Evolutionary conservation across 441 rosid species (phyloP), one percentile per base, ranked within the genome.

Genomic region (Gossypium lobatum): DNA sequence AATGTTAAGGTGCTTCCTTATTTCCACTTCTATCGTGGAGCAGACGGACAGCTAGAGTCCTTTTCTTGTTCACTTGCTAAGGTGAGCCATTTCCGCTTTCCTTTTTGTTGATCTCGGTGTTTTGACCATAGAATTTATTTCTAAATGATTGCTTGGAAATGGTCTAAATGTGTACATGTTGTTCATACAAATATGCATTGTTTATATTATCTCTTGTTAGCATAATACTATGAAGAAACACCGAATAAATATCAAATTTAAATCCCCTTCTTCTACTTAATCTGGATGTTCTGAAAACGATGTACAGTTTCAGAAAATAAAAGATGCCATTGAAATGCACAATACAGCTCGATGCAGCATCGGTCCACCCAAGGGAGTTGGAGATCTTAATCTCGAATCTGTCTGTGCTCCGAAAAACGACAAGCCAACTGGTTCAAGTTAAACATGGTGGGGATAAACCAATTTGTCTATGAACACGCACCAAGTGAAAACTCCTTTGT

Each of bases 21-120:
- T 79, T 95, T 95, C 77, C 98, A 92, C 86, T 95, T 95, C 74
- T 95, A 92, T 76, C 92, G 97, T 1, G 98, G 98, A 28, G 88
- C 96, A 34, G 86, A 91, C 58, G 97, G 97, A 72, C 97, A 87
- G 77, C 81, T 95, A 7, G 98, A 95, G 68, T 89, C 98, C 21
- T 95, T 92, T 84, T 95, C 98, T 1, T 95, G 98, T 77, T 95
- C 98, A 64, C 97, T 95, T 57, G 97, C 91, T 53, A 95, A 95
- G 96, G 99, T 94, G 46, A 76, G 91, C 37, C 28, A 8, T 71
- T 60, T 62, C 69, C 45, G 31, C 37, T 68, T 48, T 64, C 64
- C 23, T 26, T 25, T 16, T 46, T 23, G 57, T 37, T 14, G 23
- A 28, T 23, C 21, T 46, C 16, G 11, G 14, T 66, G 21, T 46